These are phyloP conservation scores for Stentor coeruleus DNA, from an alignment of 73 alveolate species.

Conservation along the genomic window DNA sequence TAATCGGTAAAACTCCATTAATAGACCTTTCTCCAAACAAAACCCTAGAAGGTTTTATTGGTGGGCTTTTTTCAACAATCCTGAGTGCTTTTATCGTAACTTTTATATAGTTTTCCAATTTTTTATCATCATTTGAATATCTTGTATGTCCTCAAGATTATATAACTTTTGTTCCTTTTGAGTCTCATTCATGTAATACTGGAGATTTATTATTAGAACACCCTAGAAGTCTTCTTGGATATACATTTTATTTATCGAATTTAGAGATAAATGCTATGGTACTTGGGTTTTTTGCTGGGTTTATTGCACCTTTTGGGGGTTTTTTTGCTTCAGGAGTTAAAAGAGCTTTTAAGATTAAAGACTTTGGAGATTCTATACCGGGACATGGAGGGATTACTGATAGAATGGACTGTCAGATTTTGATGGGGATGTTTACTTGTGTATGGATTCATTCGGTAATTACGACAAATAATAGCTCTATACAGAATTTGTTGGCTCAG, in stretches of 20 bases:
- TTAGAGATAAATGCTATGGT: conserved; percentile 75
- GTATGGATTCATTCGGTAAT: conserved; percentile 4
- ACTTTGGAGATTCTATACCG: conserved; percentile 96
- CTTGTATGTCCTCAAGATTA: conserved; percentile 71
- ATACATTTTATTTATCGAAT: conserved; percentile 26
- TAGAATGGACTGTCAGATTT: conserved; percentile 95
- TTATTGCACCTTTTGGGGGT: conserved; percentile 99
- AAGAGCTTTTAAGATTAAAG: conserved; percentile 96
- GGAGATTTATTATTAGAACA: conserved; percentile 40
- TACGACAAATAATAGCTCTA: background rate
- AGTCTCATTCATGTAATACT: conserved; percentile 51
- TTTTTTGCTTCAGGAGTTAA: conserved; percentile 98
- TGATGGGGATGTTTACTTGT: conserved; percentile 59
- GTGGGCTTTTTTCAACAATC: conserved; percentile 43
- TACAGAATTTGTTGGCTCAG: background rate
- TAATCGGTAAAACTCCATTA: conserved; percentile 87
- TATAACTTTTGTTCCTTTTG: conserved; percentile 62
- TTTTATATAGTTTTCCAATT: conserved; percentile 38
- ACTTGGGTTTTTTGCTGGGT: conserved; percentile 82
- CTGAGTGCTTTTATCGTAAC: conserved; percentile 24
- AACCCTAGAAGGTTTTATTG: conserved; percentile 98
- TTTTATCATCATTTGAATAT: conserved; percentile 37
- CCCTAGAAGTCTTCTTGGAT: conserved; percentile 25
- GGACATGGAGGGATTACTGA: conserved; percentile 99
- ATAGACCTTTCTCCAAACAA: conserved; percentile 94